phyloP scores from a whole-genome alignment of 2,329 filamentous ascomycete species.

The Setomelanomma holmii region DNA sequence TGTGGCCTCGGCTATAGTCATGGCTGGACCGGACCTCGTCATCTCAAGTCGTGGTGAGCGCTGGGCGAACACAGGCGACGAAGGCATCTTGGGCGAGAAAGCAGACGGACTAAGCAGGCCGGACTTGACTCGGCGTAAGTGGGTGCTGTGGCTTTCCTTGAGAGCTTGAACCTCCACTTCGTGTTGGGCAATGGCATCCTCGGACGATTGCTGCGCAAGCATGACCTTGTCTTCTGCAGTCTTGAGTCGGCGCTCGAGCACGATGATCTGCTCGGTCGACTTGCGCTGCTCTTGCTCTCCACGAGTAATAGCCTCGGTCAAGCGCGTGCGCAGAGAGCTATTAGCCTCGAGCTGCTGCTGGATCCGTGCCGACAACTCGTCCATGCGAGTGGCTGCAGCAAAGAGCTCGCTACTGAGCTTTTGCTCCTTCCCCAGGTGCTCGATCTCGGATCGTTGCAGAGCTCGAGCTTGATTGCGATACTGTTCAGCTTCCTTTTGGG shows the following conservation, averaged over 20 bases:
- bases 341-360: slow-evolving; percentile 82
- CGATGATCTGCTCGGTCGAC: slow-evolving; percentile 82
- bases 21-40: slow-evolving; percentile 66
- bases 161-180: slow-evolving; percentile 83
- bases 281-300: slow-evolving; percentile 83
- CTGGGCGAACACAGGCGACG: slow-evolving; percentile 67
- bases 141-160: slow-evolving; percentile 76
- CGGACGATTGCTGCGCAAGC: slow-evolving; percentile 81
- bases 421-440: slow-evolving; percentile 65
- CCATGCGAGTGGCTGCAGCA: slow-evolving; percentile 77
- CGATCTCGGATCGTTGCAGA: slow-evolving; percentile 64
- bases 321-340: slow-evolving; percentile 73
- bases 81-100: slow-evolving; percentile 66
- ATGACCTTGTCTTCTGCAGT: slow-evolving; percentile 84
- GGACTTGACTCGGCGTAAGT: slow-evolving; percentile 75
- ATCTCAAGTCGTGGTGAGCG: slow-evolving; percentile 67
- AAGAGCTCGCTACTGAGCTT: slow-evolving; percentile 73
- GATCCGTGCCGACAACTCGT: slow-evolving; percentile 80
- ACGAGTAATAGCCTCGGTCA: slow-evolving; percentile 79
- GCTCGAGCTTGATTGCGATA: slow-evolving; percentile 68
- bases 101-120: slow-evolving; percentile 55
- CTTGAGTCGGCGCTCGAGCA: slow-evolving; percentile 81
- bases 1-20: slow-evolving; percentile 70
- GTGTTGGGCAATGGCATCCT: slow-evolving; percentile 81
- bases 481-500: slow-evolving; percentile 67